Percentiles rank a stretch among this genome's conserved stretches.
These are phyloP conservation scores for Coccinonectria pachysandricola DNA, from an alignment of 2,329 filamentous ascomycete species.

Conservation along the genomic window DNA sequence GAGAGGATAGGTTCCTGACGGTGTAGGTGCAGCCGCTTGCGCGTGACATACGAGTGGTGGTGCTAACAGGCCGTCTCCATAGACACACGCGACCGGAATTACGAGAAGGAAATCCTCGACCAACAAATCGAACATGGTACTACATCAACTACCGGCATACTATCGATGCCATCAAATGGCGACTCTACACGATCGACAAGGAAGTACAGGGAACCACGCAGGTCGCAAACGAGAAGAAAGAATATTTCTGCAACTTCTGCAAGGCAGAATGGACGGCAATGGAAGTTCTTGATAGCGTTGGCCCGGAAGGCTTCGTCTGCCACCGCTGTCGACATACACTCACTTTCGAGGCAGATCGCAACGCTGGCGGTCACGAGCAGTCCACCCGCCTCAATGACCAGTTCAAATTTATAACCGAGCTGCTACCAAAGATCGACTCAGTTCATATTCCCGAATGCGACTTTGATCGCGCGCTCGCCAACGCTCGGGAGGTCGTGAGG, in stretches of 20 bases:
- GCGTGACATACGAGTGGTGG: neutral
- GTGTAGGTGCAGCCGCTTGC: slow-evolving; percentile 44
- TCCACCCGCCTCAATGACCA: slow-evolving; percentile 68
- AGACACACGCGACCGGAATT: slow-evolving; percentile 58
- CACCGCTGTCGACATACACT: slow-evolving; percentile 62
- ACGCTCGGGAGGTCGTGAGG: slow-evolving; percentile 53
- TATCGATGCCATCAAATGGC: slow-evolving; percentile 94
- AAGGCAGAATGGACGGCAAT: slow-evolving; percentile 79
- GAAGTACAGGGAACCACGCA: slow-evolving; percentile 77
- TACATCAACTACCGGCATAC: slow-evolving; percentile 92
- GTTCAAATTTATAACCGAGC: slow-evolving; percentile 66
- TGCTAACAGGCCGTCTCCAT: slow-evolving; percentile 37
- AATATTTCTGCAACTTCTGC: slow-evolving; percentile 77
- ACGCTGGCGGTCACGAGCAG: slow-evolving; percentile 61
- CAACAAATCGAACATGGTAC: slow-evolving; percentile 85
- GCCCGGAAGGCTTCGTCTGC: slow-evolving; percentile 67
- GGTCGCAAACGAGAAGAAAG: slow-evolving; percentile 77
- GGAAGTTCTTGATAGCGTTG: slow-evolving; percentile 72
- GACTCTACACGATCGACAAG: slow-evolving; percentile 78
- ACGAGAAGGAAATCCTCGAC: slow-evolving; percentile 70
- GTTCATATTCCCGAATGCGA: slow-evolving; percentile 63
- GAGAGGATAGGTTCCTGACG: slow-evolving; percentile 75
- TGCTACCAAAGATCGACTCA: slow-evolving; percentile 68
- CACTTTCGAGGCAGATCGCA: slow-evolving; percentile 54
- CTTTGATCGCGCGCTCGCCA: slow-evolving; percentile 58